These are phyloP conservation scores for Chlamydomonas sp. DNA, from an alignment of 139 green algal species.

Conservation along the genomic window DNA sequence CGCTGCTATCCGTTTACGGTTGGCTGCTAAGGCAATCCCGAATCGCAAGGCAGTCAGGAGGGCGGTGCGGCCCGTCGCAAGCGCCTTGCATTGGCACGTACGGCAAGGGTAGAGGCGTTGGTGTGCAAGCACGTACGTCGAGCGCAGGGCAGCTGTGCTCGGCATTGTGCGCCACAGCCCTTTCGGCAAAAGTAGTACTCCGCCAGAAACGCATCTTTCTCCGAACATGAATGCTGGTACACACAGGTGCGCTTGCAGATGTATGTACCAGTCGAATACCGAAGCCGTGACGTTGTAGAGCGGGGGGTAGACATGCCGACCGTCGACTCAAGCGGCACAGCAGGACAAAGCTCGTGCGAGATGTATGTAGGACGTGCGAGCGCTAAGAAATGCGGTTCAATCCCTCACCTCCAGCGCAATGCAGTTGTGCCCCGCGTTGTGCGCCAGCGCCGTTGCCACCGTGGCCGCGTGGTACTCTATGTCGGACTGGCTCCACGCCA, in stretches of 20 bases:
- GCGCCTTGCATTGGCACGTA: too few species aligned
- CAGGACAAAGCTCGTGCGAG: too few species aligned
- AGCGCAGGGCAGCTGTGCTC: slow-evolving; percentile 18
- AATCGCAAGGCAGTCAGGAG: too few species aligned
- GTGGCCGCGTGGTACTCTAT: slow-evolving; percentile 76
- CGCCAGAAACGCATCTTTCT: not conserved
- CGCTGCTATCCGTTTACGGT: too few species aligned
- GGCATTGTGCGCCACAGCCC: slow-evolving; percentile 9
- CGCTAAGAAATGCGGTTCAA: not conserved
- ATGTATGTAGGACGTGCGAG: too few species aligned
- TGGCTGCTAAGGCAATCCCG: too few species aligned
- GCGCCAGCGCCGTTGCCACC: slow-evolving; percentile 65
- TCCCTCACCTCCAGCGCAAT: slow-evolving; percentile 70
- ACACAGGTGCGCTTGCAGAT: too few species aligned
- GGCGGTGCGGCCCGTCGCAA: too few species aligned
- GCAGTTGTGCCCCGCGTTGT: slow-evolving; percentile 89
- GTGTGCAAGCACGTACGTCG: not conserved
- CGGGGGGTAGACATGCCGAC: too few species aligned
- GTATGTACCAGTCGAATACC: too few species aligned
- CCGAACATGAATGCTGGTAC: not conserved
- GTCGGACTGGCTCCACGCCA: slow-evolving; percentile 63
- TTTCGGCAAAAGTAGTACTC: not conserved
- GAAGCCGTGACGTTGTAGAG: too few species aligned
- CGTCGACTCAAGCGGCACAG: too few species aligned
- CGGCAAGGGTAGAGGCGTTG: not conserved